Conservation (phyloP, 2,329 filamentous ascomycete species). For the Xylaria sp. region DNA sequence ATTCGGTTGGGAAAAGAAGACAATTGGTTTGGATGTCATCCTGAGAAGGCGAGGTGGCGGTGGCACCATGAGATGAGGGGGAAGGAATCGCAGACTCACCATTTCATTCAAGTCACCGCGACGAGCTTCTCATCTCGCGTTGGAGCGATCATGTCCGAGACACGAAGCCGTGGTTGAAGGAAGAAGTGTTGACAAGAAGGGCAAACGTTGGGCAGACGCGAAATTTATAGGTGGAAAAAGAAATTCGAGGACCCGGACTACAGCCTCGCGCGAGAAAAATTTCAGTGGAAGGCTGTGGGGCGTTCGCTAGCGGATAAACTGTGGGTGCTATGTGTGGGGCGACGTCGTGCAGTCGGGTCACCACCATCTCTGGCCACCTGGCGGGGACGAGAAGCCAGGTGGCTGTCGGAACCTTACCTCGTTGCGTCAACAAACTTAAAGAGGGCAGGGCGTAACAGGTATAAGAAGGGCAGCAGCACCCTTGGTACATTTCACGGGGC, state of each 20-base stretch:
- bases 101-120: slow-evolving; percentile 8
- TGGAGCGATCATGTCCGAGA: not conserved
- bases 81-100: slow-evolving; percentile 20
- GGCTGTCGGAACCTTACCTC: not conserved
- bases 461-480: no score
- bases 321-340: not conserved
- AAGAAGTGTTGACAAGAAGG: not conserved
- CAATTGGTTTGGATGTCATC: slow-evolving; percentile 76
- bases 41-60: slow-evolving; percentile 55
- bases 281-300: slow-evolving; percentile 16
- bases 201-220: not conserved
- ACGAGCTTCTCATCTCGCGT: not conserved
- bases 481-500: not conserved
- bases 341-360: not conserved
- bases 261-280: slow-evolving; percentile 30
- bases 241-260: not conserved
- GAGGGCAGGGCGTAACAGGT: no score
- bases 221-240: not conserved
- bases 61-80: not conserved
- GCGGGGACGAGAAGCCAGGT: not conserved
- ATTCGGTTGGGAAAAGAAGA: slow-evolving; percentile 92
- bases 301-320: slow-evolving; percentile 22
- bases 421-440: not conserved
- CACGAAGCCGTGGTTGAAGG: not conserved
- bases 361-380: no score